Evolutionary conservation across 257 asterid genomes (phyloP).

Genomic region (Primulina tabacum): DNA sequence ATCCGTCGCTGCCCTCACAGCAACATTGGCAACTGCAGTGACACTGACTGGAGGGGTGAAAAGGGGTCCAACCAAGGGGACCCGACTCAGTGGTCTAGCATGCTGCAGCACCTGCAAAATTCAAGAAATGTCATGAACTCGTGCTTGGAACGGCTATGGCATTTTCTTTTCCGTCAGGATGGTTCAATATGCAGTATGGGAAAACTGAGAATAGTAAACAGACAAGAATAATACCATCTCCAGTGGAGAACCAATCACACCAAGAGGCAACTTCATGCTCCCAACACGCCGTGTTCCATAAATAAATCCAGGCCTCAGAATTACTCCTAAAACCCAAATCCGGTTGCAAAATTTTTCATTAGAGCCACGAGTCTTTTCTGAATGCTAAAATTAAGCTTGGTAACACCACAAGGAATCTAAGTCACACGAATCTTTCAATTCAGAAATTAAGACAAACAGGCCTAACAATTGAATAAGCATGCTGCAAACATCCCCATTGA

Average conservation of each 20-base stretch:
- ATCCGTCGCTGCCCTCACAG: constrained; percentile 81
- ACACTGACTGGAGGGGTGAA: constrained; percentile 79
- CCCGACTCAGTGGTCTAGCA: constrained; percentile 58
- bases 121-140: background rate
- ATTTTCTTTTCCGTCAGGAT: background rate
- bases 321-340: constrained; percentile 55
- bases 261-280: constrained; percentile 79
- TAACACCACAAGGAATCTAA: background rate
- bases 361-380: background rate
- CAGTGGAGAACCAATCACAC: constrained; percentile 84
- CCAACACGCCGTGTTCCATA: constrained; percentile 91
- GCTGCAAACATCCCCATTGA: background rate
- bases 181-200: background rate
- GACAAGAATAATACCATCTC: constrained; percentile 55
- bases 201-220: background rate
- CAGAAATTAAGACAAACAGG: background rate
- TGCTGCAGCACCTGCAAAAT: constrained; percentile 67
- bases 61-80: constrained; percentile 87
- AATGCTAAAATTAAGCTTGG: background rate
- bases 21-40: constrained; percentile 78
- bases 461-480: background rate
- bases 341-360: background rate
- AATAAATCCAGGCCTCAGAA: constrained; percentile 93
- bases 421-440: background rate
- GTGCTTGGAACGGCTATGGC: background rate